A percentile compares a stretch with the other conserved stretches of the same genome.
phyloP scores from a whole-genome alignment of 257 asterid genomes.

The Solanum pinnatisectum region DNA sequence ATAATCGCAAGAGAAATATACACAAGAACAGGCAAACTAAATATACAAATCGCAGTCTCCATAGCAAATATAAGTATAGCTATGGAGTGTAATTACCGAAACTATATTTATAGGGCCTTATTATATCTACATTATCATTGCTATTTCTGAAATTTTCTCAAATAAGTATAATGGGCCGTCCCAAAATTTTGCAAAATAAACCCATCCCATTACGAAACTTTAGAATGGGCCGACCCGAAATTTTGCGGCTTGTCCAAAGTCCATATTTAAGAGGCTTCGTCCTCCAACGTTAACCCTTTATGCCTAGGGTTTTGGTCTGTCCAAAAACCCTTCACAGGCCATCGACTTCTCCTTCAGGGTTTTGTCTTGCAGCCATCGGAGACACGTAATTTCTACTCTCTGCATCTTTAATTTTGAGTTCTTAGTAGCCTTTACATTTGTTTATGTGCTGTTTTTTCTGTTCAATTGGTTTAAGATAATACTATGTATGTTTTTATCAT shows the following conservation, averaged over 20 bases:
- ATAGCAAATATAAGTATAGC: background rate
- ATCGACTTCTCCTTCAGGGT: background rate
- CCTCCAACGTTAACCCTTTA: background rate
- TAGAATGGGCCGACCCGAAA: background rate
- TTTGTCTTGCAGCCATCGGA: background rate
- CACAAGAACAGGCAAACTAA: no score
- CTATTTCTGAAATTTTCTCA: background rate
- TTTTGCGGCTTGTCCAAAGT: background rate
- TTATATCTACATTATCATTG: no score
- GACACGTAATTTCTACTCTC: background rate
- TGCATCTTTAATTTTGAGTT: background rate
- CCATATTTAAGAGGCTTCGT: background rate
- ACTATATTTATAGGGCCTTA: no score
- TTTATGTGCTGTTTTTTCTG: background rate
- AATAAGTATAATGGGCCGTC: background rate
- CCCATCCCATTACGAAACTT: background rate
- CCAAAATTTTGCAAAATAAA: background rate
- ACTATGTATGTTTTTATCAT: background rate
- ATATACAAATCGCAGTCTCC: background rate
- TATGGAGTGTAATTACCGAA: no score
- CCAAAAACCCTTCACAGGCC: background rate
- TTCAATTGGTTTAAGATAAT: background rate
- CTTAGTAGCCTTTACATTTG: background rate
- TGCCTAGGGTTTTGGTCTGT: background rate
- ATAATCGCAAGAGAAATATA: background rate